Base-by-base conservation (phyloP, 1,284 basidiomycete genomes). In the Cutaneotrichosporon daszewskae region DNA sequence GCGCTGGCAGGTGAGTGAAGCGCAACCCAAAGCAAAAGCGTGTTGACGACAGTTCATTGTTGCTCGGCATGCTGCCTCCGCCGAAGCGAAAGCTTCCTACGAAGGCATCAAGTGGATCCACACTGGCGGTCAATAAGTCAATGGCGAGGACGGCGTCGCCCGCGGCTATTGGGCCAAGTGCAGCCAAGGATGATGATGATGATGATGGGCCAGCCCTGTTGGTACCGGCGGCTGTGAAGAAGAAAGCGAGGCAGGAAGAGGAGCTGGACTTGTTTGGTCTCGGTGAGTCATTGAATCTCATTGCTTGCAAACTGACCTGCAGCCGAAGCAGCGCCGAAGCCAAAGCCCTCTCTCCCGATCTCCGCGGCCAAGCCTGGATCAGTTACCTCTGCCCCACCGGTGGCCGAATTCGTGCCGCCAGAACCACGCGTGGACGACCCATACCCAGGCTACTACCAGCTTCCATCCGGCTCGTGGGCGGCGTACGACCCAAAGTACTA, bases 391-490 rank as follows among this genome's bases (percentile, higher is more conserved):
- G 69, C 69, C 1, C 68, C 69, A 0, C 41, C 55, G 7, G 66
- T 68, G 3, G 52, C 62, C 13, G 81, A 82, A 38, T 89, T 83
- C 59, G 74, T 79, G 28, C 81, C 84, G 0, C 87, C 87, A 1
- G 79, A 81, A 42, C 88, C 88, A 0, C 83, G 80, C 4, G 75
- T 79, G 1, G 72, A 75, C 17, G 88, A 91, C 62, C 79, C 79
- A 16, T 89, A 90, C 66, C 88, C 88, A 2, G 88, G 88, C 3
- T 92, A 90, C 71, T 91, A 92, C 66, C 80, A 83, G 51, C 76
- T 85, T 20, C 86, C 87, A 0, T 83, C 83, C 1, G 87, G 87
- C 10, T 62, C 75, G 37, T 91, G 87, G 83, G 82, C 79, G 19
- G 80, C 83, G 0, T 77, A 91, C 65, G 86, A 91, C 43, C 69